These are phyloP conservation scores for Phytophthora citricola DNA, from an alignment of 352 stramenopile species.

Conservation along the genomic window DNA sequence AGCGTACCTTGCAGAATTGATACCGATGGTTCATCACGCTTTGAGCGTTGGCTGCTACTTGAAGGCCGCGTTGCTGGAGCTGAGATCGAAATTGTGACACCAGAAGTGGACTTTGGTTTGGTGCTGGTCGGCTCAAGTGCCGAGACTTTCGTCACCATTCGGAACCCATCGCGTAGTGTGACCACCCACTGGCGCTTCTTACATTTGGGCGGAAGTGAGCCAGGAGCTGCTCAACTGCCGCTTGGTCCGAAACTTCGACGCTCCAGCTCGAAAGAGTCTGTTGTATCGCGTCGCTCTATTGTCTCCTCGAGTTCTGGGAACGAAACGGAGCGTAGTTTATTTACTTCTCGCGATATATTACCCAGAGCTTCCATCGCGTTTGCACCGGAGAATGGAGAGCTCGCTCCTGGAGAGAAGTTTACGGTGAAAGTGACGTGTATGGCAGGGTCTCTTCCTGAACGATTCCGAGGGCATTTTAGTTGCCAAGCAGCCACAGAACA, in stretches of 20 bases:
- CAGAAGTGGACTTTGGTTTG: constrained; percentile 79
- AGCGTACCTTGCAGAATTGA: constrained; percentile 49
- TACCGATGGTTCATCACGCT: neutral
- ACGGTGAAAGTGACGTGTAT: constrained; percentile 54
- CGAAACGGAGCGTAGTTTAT: constrained; percentile 48
- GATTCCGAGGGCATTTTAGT: constrained; percentile 59
- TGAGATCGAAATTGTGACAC: constrained; percentile 51
- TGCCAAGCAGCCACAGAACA: constrained; percentile 47
- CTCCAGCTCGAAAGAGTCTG: constrained; percentile 59
- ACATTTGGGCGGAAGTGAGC: constrained; percentile 34
- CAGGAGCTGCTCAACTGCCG: constrained; percentile 5
- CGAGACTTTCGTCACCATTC: constrained; percentile 37
- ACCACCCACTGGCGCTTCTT: constrained; percentile 52
- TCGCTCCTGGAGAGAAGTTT: constrained; percentile 49
- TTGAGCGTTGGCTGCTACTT: constrained; percentile 63
- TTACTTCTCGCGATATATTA: constrained; percentile 50
- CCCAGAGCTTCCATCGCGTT: constrained; percentile 61
- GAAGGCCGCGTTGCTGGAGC: constrained; percentile 51
- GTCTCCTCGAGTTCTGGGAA: constrained; percentile 43
- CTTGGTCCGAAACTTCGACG: constrained; percentile 34
- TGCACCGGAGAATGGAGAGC: constrained; percentile 45
- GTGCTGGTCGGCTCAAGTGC: constrained; percentile 65
- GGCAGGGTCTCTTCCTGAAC: constrained; percentile 63
- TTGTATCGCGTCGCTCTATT: constrained; percentile 49
- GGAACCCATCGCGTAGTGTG: constrained; percentile 32